Evolutionary conservation across 768 basidiomycete species (phyloP).

Genomic region (Paxillus rubicundulus): DNA sequence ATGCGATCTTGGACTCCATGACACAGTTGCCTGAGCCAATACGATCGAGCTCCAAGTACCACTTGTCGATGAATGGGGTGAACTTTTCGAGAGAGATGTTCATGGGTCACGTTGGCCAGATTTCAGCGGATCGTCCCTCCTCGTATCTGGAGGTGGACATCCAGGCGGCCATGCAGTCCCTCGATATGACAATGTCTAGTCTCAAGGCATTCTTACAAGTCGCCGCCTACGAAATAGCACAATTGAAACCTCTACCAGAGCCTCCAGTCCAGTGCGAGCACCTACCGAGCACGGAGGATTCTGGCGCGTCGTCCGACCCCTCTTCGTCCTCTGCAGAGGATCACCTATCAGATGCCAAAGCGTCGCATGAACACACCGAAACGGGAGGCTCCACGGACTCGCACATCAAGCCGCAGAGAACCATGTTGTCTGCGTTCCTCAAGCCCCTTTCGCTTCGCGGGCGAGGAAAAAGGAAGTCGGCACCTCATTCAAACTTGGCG

Average conservation of each 20-base stretch:
- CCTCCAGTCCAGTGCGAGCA: conserved; percentile 12
- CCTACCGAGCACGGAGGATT: neutral
- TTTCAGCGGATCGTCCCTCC: conserved; percentile 3
- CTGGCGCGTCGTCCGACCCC: neutral
- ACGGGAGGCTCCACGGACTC: conserved; percentile 5
- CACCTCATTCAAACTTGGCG: conserved; percentile 4
- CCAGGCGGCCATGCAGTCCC: conserved; percentile 20
- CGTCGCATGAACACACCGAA: neutral
- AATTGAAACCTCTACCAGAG: conserved; percentile 27
- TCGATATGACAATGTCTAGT: conserved; percentile 31
- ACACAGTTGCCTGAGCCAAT: conserved; percentile 20
- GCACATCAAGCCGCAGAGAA: neutral
- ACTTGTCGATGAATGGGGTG: conserved; percentile 19
- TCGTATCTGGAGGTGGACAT: conserved; percentile 12
- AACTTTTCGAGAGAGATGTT: conserved; percentile 23
- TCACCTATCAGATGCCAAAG: neutral
- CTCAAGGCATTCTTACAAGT: conserved; percentile 32
- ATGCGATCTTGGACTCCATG: conserved; percentile 29
- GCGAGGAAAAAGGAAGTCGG: conserved; percentile 2
- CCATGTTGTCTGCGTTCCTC: conserved; percentile 16
- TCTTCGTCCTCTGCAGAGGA: conserved; percentile 7
- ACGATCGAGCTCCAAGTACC: conserved; percentile 19
- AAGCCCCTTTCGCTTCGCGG: conserved; percentile 13
- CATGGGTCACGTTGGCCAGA: conserved; percentile 15
- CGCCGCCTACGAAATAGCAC: conserved; percentile 28